phyloP scores from a whole-genome alignment of 177 flowering plant genomes.

The Vitis hybrid region DNA sequence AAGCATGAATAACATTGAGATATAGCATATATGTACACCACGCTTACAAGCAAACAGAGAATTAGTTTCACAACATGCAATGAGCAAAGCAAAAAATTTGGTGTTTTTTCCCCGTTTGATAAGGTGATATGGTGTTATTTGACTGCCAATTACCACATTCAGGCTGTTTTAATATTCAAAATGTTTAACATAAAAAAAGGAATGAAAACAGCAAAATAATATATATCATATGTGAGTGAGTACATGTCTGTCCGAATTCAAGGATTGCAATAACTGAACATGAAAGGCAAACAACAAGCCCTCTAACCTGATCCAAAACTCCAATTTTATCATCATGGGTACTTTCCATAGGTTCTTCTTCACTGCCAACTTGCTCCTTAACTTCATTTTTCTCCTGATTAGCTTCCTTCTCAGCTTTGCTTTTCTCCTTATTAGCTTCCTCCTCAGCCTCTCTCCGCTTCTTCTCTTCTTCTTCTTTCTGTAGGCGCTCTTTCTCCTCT shows the following conservation, averaged over 20 bases:
- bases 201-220: background rate
- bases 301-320: constrained; percentile 42
- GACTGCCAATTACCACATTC: too few relatives aligned
- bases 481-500: constrained; percentile 82
- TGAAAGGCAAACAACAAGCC: background rate
- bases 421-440: constrained; percentile 25
- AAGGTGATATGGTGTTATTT: too few relatives aligned
- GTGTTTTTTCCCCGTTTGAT: too few relatives aligned
- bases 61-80: too few relatives aligned
- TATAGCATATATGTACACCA: too few relatives aligned
- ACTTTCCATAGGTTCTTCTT: constrained; percentile 24
- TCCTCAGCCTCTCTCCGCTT: constrained; percentile 52
- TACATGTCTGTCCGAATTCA: background rate
- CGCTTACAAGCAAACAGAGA: too few relatives aligned
- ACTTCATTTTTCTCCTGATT: constrained; percentile 15
- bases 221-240: background rate
- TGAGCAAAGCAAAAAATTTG: too few relatives aligned
- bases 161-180: too few relatives aligned
- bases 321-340: constrained; percentile 38
- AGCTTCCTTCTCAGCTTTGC: constrained; percentile 40
- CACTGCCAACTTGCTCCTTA: constrained; percentile 26
- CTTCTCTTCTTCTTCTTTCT: constrained; percentile 77
- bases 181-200: too few relatives aligned
- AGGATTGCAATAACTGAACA: background rate
- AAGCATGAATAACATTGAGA: too few relatives aligned